Evolutionary conservation across 345 rosid species (phyloP).

Genomic region (Geranium brycei): DNA sequence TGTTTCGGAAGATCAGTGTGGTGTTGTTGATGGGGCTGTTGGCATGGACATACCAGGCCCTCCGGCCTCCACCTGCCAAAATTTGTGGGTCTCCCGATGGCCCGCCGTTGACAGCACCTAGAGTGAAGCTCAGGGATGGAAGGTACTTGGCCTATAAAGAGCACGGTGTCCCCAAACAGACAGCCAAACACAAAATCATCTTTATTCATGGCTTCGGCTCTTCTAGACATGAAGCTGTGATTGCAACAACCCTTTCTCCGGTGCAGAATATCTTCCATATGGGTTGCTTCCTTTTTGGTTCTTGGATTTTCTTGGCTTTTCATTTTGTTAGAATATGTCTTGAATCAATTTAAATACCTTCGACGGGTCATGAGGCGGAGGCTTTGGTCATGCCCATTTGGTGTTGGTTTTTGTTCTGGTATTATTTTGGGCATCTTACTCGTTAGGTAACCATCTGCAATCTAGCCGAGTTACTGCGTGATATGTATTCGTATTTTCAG

Average conservation of each 20-base stretch:
- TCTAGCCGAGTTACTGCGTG: too few species aligned
- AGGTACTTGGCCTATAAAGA: slow-evolving; percentile 47
- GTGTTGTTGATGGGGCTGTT: slow-evolving; percentile 20
- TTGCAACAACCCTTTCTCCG: slow-evolving; percentile 6
- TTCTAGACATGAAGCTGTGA: slow-evolving; percentile 21
- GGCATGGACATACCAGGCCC: slow-evolving; percentile 33
- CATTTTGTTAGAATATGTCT: too few species aligned
- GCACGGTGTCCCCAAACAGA: slow-evolving; percentile 26
- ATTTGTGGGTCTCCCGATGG: slow-evolving; percentile 31
- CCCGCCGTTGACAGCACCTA: slow-evolving; percentile 23
- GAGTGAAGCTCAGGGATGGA: slow-evolving; percentile 46
- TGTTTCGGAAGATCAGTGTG: slow-evolving; percentile 10
- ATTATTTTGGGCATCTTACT: too few species aligned
- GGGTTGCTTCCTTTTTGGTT: too few species aligned
- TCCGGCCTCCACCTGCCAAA: slow-evolving; percentile 32
- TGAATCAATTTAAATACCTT: too few species aligned
- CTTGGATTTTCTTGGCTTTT: too few species aligned
- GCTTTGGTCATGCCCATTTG: too few species aligned
- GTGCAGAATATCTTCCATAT: too few species aligned
- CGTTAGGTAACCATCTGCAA: too few species aligned
- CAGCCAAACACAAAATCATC: slow-evolving; percentile 31
- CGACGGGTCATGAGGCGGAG: too few species aligned
- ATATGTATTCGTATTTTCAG: too few species aligned
- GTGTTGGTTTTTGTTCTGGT: too few species aligned
- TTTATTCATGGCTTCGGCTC: slow-evolving; percentile 33